Evolutionary conservation across 1,284 basidiomycete genomes (phyloP).

Genomic region (Ceratobasidium sp.): DNA sequence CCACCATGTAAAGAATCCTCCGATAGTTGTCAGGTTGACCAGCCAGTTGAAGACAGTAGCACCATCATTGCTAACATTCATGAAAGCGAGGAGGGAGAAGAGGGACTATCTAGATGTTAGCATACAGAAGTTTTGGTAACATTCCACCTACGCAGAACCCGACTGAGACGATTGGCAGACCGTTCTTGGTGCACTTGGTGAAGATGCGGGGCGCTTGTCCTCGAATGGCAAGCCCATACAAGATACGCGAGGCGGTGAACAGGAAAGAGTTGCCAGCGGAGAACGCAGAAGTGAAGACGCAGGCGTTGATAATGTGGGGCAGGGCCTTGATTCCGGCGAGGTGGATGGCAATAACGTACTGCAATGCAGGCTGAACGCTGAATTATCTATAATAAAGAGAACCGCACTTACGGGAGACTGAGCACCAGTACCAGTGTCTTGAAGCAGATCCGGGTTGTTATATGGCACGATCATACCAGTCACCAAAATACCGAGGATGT

Average conservation of each 20-base stretch:
- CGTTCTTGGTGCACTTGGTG: constrained; percentile 69
- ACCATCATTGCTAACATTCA: constrained; percentile 52
- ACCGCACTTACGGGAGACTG: constrained; percentile 58
- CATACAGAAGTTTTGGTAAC: constrained; percentile 5
- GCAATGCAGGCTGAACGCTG: neutral
- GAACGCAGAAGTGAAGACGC: constrained; percentile 70
- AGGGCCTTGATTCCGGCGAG: constrained; percentile 71
- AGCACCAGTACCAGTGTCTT: constrained; percentile 64
- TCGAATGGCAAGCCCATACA: constrained; percentile 80
- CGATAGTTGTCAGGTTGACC: constrained; percentile 63
- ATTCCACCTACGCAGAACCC: constrained; percentile 54
- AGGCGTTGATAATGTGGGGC: constrained; percentile 52
- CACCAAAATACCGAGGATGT: constrained; percentile 68
- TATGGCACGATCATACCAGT: constrained; percentile 82
- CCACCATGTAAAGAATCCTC: constrained; percentile 61
- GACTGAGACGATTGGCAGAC: constrained; percentile 72
- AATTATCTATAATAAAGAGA: neutral
- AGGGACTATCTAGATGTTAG: constrained; percentile 47
- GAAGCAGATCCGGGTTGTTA: constrained; percentile 58
- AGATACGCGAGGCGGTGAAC: constrained; percentile 79
- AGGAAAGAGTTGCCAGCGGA: constrained; percentile 82
- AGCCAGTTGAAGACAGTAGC: constrained; percentile 59
- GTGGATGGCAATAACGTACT: constrained; percentile 80
- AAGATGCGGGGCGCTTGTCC: constrained; percentile 72
- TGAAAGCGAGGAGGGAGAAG: constrained; percentile 61